Base-by-base conservation (phyloP, 2,329 filamentous ascomycete genomes). In the Trichoderma simmonsii region DNA sequence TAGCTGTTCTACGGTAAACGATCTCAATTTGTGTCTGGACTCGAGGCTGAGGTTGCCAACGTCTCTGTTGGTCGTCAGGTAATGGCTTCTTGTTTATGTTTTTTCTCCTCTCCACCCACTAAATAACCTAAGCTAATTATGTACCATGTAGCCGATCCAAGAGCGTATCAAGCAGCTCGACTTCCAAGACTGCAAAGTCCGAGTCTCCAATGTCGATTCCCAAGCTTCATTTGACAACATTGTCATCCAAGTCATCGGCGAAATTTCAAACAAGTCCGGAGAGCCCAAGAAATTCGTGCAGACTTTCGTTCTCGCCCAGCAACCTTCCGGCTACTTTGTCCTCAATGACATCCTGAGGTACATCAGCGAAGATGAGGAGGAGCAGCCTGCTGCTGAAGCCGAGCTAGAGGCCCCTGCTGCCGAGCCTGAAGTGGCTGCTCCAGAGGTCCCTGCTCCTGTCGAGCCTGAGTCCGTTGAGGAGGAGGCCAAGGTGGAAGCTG, bases 321-420 rank as follows among this genome's bases (percentile, higher is more conserved):
- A 99, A 85, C 94, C 94, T 64, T 97, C 95, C 71, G 96, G 96
- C 75, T 99, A 98, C 86, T 99, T 97, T 78, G 95, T 99, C 39
- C 89, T 99, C 77, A 99, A 99, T 83, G 96, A 99, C 80, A 97
- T 99, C 81, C 94, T 98, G 86, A 90, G 96, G 77, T 98, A 97
- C 83, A 91, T 99, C 76, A 90, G 92, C 75, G 93, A 96, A 74
- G 93, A 95, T 77, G 88, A 88, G 56, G 94, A 98, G 73, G 93
- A 93, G 73, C 90, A 91, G 73, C 83, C 76, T 61, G 73, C 90
- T 61, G 79, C 78, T 51, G 80, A 82, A 74, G 71, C 80, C 21
- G 80, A 79, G 69, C 79, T 80, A 64, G 81, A 83, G 71, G 73
- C 74, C 26, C 74, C 76, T 43, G 75, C 71, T 21, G 67, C 72